Conservation (phyloP, 2,329 filamentous ascomycete species). For the Clarireedia homoeocarpa region DNA sequence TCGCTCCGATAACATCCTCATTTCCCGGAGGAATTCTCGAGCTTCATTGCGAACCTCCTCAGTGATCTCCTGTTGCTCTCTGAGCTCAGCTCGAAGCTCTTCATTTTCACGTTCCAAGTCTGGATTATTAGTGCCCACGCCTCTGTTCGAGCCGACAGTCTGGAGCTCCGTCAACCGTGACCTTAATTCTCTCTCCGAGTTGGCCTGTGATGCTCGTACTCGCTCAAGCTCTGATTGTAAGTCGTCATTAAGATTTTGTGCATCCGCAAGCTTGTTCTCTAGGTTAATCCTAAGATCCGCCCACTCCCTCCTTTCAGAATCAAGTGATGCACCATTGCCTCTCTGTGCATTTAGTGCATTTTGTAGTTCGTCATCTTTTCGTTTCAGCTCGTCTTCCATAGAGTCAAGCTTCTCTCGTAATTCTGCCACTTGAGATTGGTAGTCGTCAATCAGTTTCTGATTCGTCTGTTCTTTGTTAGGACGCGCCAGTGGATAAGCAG, state of each 20-base stretch:
- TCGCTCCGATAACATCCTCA: slow-evolving; percentile 77
- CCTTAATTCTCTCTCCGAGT: slow-evolving; percentile 53
- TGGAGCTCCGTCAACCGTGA: slow-evolving; percentile 52
- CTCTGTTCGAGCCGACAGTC: slow-evolving; percentile 22
- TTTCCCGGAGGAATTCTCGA: slow-evolving; percentile 76
- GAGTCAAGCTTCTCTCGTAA: slow-evolving; percentile 65
- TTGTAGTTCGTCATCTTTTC: slow-evolving; percentile 64
- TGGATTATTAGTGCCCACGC: slow-evolving; percentile 32
- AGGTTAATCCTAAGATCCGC: slow-evolving; percentile 56
- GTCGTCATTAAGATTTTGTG: slow-evolving; percentile 69
- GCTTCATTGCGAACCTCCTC: slow-evolving; percentile 83
- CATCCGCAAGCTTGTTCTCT: slow-evolving; percentile 66
- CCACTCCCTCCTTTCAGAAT: slow-evolving; percentile 64
- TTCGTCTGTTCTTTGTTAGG: slow-evolving; percentile 42
- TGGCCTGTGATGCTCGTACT: slow-evolving; percentile 59
- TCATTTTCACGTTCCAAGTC: slow-evolving; percentile 60
- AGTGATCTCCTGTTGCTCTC: slow-evolving; percentile 72
- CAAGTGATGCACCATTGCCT: slow-evolving; percentile 41
- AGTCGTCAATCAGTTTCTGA: slow-evolving; percentile 68
- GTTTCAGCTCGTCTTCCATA: slow-evolving; percentile 61
- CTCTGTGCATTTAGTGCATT: slow-evolving; percentile 52
- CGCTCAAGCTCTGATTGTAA: slow-evolving; percentile 73
- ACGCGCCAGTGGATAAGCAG: background rate
- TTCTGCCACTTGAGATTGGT: slow-evolving; percentile 67
- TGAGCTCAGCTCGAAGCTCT: slow-evolving; percentile 54